phyloP scores from a whole-genome alignment of 345 rosid species.

The Diplotaxis tenuifolia region DNA sequence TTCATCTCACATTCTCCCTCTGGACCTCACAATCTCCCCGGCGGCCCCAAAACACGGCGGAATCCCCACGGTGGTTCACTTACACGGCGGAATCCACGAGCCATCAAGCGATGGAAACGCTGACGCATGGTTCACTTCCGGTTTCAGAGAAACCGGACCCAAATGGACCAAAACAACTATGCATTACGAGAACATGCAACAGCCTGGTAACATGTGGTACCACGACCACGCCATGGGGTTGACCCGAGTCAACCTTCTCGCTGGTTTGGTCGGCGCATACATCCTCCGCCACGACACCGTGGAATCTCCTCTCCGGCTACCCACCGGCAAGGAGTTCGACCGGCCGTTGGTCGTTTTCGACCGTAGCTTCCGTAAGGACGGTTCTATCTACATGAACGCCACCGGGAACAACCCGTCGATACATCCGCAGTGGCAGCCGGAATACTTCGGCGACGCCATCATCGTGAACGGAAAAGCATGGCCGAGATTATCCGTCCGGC shows the following conservation, averaged over 20 bases:
- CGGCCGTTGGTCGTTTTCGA: slow-evolving; percentile 66
- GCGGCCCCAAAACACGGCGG: slow-evolving; percentile 57
- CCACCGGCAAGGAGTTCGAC: slow-evolving; percentile 55
- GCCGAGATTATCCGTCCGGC: slow-evolving; percentile 69
- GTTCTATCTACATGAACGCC: slow-evolving; percentile 76
- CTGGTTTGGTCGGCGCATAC: slow-evolving; percentile 82
- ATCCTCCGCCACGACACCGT: slow-evolving; percentile 54
- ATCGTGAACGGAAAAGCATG: slow-evolving; percentile 91
- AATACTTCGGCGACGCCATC: slow-evolving; percentile 80
- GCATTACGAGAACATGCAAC: slow-evolving; percentile 68
- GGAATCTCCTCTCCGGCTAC: slow-evolving; percentile 60
- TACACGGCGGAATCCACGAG: slow-evolving; percentile 78
- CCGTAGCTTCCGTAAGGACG: slow-evolving; percentile 63
- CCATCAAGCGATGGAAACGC: slow-evolving; percentile 80
- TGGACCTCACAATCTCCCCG: slow-evolving; percentile 84
- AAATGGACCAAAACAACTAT: slow-evolving; percentile 59
- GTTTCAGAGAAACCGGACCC: slow-evolving; percentile 60
- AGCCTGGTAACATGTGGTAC: slow-evolving; percentile 93
- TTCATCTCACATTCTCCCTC: slow-evolving; percentile 74
- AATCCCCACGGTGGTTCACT: slow-evolving; percentile 92
- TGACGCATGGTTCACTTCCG: slow-evolving; percentile 71
- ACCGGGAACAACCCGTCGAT: slow-evolving; percentile 83
- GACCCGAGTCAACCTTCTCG: slow-evolving; percentile 80
- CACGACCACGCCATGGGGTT: slow-evolving; percentile 96
- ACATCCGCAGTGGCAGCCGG: slow-evolving; percentile 98